Conservation (phyloP, 257 asterid species). For the Catharanthus roseus region DNA sequence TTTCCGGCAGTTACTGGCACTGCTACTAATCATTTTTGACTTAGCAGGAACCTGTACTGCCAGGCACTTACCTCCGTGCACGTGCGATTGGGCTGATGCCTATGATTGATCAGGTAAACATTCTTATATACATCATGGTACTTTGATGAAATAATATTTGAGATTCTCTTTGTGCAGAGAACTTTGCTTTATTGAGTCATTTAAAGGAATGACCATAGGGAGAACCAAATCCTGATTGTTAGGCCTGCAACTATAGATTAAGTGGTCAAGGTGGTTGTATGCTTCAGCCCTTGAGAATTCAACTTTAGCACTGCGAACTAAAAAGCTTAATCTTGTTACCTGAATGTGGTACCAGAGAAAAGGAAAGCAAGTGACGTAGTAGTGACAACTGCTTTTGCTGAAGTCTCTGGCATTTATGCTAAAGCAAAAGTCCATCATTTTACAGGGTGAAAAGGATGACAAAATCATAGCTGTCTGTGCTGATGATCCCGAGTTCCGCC, state of each 20-base stretch:
- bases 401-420: background rate
- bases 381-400: background rate
- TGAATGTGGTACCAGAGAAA: background rate
- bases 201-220: background rate
- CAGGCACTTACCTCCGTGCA: constrained; percentile 86
- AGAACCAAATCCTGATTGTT: background rate
- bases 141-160: background rate
- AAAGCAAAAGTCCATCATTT: background rate
- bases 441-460: constrained; percentile 89
- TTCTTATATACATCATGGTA: background rate
- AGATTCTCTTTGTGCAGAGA: background rate
- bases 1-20: background rate
- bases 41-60: constrained; percentile 74
- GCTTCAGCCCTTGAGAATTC: too few relatives aligned
- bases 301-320: too few relatives aligned
- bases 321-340: background rate
- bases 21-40: background rate
- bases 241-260: background rate
- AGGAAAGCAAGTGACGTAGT: background rate
- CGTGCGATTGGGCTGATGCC: constrained; percentile 98
- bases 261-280: background rate
- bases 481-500: constrained; percentile 88
- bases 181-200: too few relatives aligned
- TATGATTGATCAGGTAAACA: constrained; percentile 87
- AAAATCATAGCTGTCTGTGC: constrained; percentile 92